Evolutionary conservation across 2,329 filamentous ascomycete species (phyloP), one percentile per base, ranked within the genome.

Genomic region (Trichoderma sp.): DNA sequence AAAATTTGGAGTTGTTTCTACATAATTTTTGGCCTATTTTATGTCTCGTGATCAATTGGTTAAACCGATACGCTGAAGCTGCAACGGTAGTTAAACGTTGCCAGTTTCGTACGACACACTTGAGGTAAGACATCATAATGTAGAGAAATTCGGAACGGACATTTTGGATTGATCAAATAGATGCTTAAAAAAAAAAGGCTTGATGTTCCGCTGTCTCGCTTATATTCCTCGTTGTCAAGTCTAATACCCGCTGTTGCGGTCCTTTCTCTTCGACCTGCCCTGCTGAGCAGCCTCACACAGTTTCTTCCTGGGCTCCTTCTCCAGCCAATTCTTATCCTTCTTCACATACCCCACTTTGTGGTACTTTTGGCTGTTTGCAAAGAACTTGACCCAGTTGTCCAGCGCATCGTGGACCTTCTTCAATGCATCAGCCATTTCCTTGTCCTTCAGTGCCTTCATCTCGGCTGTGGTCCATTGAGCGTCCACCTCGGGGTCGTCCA

Each of bases 361-460:
- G 81, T 98, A 98, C 82, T 93, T 93, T 76, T 90, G 87, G 77
- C 89, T 92, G 68, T 91, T 91, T 69, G 81, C 85, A 76, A 97
- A 98, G 82, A 98, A 93, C 63, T 87, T 84, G 70, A 91, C 89
- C 96, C 94, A 98, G 79, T 95, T 90, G 77, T 87, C 83, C 68
- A 99, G 83, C 14, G 88, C 88, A 27, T 89, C 87, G 70, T 88
- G 79, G 2, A 93, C 91, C 78, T 88, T 86, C 73, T 86, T 81
- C 79, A 82, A 83, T 29, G 94, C 95, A 61, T 85, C 81, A 64
- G 85, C 83, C 62, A 85, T 74, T 82, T 97, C 95, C 77, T 86
- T 80, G 74, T 87, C 86, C 72, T 87, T 86, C 68, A 88, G 70
- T 43, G 72, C 77, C 68, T 79, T 81, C 71, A 91, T 80, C 76